Conservation (phyloP, 2,329 filamentous ascomycete genomes). For the Nemania sp. region DNA sequence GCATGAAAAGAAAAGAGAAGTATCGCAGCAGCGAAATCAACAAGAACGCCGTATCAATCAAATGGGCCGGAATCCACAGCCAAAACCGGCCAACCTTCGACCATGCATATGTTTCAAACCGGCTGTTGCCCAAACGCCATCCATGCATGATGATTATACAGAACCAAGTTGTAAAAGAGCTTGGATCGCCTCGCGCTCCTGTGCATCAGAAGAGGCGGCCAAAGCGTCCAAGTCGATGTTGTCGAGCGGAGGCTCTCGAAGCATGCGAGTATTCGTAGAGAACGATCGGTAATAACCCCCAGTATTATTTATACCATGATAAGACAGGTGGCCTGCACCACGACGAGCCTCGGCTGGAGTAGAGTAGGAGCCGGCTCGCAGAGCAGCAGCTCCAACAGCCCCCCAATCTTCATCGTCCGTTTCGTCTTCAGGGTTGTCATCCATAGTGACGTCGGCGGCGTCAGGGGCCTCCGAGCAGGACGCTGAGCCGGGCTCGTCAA, state of each 20-base stretch:
- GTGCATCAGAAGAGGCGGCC: slow-evolving; percentile 61
- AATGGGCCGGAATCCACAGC: slow-evolving; percentile 32
- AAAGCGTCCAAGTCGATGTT: slow-evolving; percentile 57
- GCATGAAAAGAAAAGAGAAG: slow-evolving; percentile 28
- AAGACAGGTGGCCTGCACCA: slow-evolving; percentile 50
- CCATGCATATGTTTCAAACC: slow-evolving; percentile 32
- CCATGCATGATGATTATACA: slow-evolving; percentile 65
- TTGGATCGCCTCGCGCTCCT: slow-evolving; percentile 81
- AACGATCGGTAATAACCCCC: slow-evolving; percentile 50
- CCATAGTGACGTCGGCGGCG: slow-evolving; percentile 62
- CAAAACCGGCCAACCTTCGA: slow-evolving; percentile 34
- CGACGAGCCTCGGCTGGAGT: slow-evolving; percentile 60
- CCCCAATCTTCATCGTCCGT: slow-evolving; percentile 98
- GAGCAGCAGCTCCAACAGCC: slow-evolving; percentile 80
- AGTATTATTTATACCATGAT: slow-evolving; percentile 54
- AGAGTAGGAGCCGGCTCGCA: slow-evolving; percentile 69
- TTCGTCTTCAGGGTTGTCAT: slow-evolving; percentile 78
- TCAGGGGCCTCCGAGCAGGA: slow-evolving; percentile 77
- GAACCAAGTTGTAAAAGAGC: slow-evolving; percentile 81
- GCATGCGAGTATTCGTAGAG: slow-evolving; percentile 56
- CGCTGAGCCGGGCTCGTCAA: slow-evolving; percentile 68
- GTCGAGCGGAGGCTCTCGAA: slow-evolving; percentile 54
- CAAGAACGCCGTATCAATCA: slow-evolving; percentile 36
- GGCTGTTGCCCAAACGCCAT: slow-evolving; percentile 51
- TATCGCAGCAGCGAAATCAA: too few species aligned